Evolutionary conservation across 352 stramenopile genomes (phyloP), one percentile per base, ranked within the genome.

Genomic region (Globisporangium perplexum): DNA sequence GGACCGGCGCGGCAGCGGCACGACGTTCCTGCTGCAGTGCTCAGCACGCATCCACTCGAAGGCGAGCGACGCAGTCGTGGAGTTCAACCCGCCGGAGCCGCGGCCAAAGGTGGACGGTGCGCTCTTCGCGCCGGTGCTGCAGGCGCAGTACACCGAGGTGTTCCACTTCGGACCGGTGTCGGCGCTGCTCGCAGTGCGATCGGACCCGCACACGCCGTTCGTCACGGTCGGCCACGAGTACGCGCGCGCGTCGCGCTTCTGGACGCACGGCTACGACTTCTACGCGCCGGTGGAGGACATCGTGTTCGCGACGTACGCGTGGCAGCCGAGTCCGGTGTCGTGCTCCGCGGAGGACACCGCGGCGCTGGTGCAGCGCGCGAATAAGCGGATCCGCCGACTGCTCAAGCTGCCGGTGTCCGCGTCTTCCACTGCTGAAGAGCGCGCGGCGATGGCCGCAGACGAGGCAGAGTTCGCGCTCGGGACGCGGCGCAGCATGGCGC

Each of bases 211-310:
- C 55, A 77, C 84, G 2, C 53, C 74, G n/a, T 48, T 79, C 26
- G 51, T 88, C 22, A 71, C 62, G 1, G 68, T 87, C 44, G 85
- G 83, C 18, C 55, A 80, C 58, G 83, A 93, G 38, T 95, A 90
- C 58, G 71, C 74, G 47, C 81, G 85, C 18, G 85, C 85, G 2
- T 74, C 81, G 26, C 81, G 85, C 26, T 95, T 93, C 59, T 95
- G 85, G 85, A 95, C 85, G 28, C 65, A 69, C 18, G 85, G 83
- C 28, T 93, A 88, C 65, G 85, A 95, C 41, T 93, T 95, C 44
- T 95, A 95, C 61, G 63, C 85, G 20, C 85, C 81, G 7, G 72
- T 74, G 20, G 47, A 74, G 18, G 73, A 86, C 65, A 55, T 80
- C n/a, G 47, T 91, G 4, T 90, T 82, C 53, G 77, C 68, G 57